Evolutionary conservation across 2,329 filamentous ascomycete species (phyloP).

Genomic region (Pseudopithomyces chartarum): DNA sequence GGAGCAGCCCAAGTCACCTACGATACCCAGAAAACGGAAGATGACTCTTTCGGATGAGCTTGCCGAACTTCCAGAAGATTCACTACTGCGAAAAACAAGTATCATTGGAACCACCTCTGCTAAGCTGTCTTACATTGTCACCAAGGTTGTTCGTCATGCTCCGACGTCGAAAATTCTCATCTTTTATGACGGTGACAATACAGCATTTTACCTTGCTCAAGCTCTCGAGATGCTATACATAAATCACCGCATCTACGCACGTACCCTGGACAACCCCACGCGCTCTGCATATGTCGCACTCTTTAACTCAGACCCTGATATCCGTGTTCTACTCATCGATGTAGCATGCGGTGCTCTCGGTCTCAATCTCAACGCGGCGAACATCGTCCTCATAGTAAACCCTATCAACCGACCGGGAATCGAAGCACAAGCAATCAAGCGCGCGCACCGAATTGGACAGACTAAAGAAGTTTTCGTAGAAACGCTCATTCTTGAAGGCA

Average conservation of each 20-base stretch:
- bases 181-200: constrained; percentile 89
- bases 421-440: constrained; percentile 89
- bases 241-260: constrained; percentile 70
- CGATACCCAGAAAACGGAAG: constrained; percentile 35
- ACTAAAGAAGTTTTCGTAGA: constrained; percentile 79
- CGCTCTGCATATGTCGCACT: constrained; percentile 77
- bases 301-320: constrained; percentile 72
- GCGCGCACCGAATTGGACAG: constrained; percentile 87
- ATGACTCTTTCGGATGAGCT: constrained; percentile 36
- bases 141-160: constrained; percentile 71
- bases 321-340: constrained; percentile 87
- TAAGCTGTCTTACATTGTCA: constrained; percentile 85
- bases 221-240: constrained; percentile 74
- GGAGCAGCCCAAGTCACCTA: constrained; percentile 15
- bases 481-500: constrained; percentile 78
- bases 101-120: constrained; percentile 82
- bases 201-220: constrained; percentile 83
- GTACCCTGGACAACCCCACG: constrained; percentile 62
- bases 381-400: constrained; percentile 85
- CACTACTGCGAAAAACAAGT: constrained; percentile 62
- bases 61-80: constrained; percentile 46
- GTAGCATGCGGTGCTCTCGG: constrained; percentile 88
- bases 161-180: constrained; percentile 82
- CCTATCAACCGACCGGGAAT: constrained; percentile 84
- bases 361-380: constrained; percentile 81